These are phyloP conservation scores for Inosperma sp. DNA, from an alignment of 768 basidiomycete genomes.

Conservation along the genomic window DNA sequence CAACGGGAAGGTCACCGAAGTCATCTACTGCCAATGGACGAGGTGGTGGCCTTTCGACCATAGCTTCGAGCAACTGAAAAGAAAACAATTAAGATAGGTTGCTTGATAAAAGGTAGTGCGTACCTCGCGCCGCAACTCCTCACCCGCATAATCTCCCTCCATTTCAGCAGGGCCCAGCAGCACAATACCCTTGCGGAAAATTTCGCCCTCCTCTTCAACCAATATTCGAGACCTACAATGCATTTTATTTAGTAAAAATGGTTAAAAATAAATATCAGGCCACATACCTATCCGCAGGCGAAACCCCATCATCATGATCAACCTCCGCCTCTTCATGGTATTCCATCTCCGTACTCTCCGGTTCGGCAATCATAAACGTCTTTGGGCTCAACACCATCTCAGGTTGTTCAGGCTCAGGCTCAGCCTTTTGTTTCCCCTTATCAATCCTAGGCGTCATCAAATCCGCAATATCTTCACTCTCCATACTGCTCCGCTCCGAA, in stretches of 20 bases:
- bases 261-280: background rate
- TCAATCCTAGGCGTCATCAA: slow-evolving; percentile 62
- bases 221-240: slow-evolving; percentile 60
- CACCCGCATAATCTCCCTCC: slow-evolving; percentile 85
- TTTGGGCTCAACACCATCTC: slow-evolving; percentile 70
- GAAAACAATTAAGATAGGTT: no score
- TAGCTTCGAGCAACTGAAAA: slow-evolving; percentile 72
- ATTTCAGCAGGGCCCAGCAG: slow-evolving; percentile 80
- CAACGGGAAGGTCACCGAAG: slow-evolving; percentile 27
- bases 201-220: slow-evolving; percentile 94
- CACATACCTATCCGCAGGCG: slow-evolving; percentile 50
- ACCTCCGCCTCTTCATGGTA: slow-evolving; percentile 51
- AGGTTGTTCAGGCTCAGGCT: slow-evolving; percentile 58
- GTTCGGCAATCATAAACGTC: slow-evolving; percentile 43
- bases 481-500: slow-evolving; percentile 18
- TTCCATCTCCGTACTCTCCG: no score
- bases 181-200: slow-evolving; percentile 86
- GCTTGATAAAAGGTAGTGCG: no score
- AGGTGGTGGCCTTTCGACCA: slow-evolving; percentile 81
- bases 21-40: slow-evolving; percentile 63
- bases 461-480: slow-evolving; percentile 30
- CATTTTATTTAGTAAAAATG: background rate
- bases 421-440: slow-evolving; percentile 74
- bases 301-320: slow-evolving; percentile 25
- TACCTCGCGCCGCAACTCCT: slow-evolving; percentile 80